Percentiles rank a stretch among this genome's conserved stretches.
phyloP scores from a whole-genome alignment of 768 basidiomycete species.

The Amanita pallidorosea region DNA sequence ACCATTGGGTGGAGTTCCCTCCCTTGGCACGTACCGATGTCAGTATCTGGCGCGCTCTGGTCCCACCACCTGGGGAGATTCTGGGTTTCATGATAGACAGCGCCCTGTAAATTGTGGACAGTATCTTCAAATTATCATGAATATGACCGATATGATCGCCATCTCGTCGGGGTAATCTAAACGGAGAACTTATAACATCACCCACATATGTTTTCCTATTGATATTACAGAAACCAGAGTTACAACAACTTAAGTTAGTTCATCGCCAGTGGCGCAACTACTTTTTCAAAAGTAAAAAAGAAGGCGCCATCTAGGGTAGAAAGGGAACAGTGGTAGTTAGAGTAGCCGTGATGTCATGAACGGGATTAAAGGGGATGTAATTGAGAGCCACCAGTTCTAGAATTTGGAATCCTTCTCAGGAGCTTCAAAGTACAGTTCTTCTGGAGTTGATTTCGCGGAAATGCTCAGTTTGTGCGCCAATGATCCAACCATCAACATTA shows the following conservation, averaged over 20 bases:
- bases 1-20: not conserved
- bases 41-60: constrained; percentile 5
- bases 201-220: too few relatives aligned
- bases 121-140: too few relatives aligned
- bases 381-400: not conserved
- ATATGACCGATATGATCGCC: too few relatives aligned
- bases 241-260: not conserved
- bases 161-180: too few relatives aligned
- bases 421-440: constrained; percentile 14
- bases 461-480: constrained; percentile 18
- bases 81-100: constrained; percentile 4
- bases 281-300: not conserved
- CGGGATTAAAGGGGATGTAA: too few relatives aligned
- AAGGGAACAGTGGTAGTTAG: not conserved
- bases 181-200: too few relatives aligned
- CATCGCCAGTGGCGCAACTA: not conserved
- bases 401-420: constrained; percentile 2
- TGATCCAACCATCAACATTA: constrained; percentile 17
- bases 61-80: constrained; percentile 4
- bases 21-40: not conserved
- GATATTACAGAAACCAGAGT: not conserved
- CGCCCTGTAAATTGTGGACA: too few relatives aligned
- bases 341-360: not conserved
- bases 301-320: not conserved
- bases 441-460: constrained; percentile 13